A percentile compares a stretch with the other conserved stretches of the same genome.
These are phyloP conservation scores for Xylariaceae sp. DNA, from an alignment of 2,329 filamentous ascomycete genomes.

Conservation along the genomic window DNA sequence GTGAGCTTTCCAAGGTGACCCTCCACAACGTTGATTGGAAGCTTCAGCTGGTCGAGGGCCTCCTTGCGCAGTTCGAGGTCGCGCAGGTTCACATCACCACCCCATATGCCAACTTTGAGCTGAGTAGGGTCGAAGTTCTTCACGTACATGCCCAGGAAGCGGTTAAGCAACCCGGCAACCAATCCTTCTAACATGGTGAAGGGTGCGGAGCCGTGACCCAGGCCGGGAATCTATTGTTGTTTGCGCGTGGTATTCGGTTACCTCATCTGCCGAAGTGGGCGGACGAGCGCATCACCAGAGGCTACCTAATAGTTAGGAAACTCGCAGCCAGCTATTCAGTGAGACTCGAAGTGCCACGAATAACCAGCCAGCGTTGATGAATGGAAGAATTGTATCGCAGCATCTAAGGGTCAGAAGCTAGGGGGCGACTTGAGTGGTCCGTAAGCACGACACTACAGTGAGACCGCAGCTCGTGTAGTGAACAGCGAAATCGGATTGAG, in stretches of 20 bases:
- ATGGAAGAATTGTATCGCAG: not conserved
- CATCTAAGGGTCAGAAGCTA: not conserved
- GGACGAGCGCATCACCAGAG: not conserved
- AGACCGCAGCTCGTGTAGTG: not conserved
- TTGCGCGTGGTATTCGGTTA: constrained; percentile 26
- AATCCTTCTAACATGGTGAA: constrained; percentile 89
- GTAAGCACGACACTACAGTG: not conserved
- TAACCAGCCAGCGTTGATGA: not conserved
- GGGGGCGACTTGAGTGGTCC: not conserved
- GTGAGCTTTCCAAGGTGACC: constrained; percentile 91
- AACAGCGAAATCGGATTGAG: not conserved
- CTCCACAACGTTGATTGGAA: constrained; percentile 94
- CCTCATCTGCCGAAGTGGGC: constrained; percentile 29
- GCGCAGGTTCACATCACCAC: constrained; percentile 90
- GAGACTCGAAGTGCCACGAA: not conserved
- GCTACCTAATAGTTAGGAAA: not conserved
- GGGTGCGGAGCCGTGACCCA: constrained; percentile 60
- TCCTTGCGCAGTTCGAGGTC: constrained; percentile 90
- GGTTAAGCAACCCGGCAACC: constrained; percentile 94
- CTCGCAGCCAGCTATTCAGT: no score
- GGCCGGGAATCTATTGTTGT: constrained; percentile 48
- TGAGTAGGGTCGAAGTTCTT: constrained; percentile 98
- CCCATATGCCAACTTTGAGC: constrained; percentile 98
- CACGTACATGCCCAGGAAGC: constrained; percentile 99
- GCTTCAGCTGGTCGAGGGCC: constrained; percentile 91